phyloP scores from a whole-genome alignment of 2,329 filamentous ascomycete species.

The Fusarium pseudoanthophilum region DNA sequence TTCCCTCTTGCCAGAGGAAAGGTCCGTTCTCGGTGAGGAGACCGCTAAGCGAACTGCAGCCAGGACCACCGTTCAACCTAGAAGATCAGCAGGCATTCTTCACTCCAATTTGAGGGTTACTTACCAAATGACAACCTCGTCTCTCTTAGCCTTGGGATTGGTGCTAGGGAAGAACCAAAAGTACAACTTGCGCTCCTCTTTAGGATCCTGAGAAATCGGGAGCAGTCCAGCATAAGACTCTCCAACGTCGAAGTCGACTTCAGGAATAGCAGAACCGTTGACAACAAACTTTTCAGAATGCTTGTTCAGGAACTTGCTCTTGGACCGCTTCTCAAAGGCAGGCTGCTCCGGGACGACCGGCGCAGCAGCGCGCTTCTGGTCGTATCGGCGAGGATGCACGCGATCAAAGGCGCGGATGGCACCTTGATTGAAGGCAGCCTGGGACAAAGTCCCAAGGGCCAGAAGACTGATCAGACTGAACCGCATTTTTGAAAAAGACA shows the following conservation, averaged over 20 bases:
- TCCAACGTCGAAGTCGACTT: slow-evolving; percentile 75
- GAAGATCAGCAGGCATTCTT: slow-evolving; percentile 46
- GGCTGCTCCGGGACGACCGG: slow-evolving; percentile 2
- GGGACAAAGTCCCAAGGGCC: slow-evolving; percentile 38
- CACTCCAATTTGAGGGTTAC: too few species aligned
- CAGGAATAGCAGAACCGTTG: slow-evolving; percentile 72
- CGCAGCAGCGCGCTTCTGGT: slow-evolving; percentile 17
- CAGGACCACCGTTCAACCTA: slow-evolving; percentile 54
- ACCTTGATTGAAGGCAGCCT: slow-evolving; percentile 41
- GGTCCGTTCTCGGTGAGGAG: slow-evolving; percentile 82
- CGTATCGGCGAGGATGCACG: slow-evolving; percentile 7
- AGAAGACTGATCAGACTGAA: slow-evolving; percentile 38
- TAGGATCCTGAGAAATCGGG: slow-evolving; percentile 62
- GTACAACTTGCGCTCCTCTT: slow-evolving; percentile 66
- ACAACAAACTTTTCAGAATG: slow-evolving; percentile 62
- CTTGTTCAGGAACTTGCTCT: slow-evolving; percentile 40
- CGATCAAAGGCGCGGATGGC: slow-evolving; percentile 37
- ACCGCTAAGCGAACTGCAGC: slow-evolving; percentile 42
- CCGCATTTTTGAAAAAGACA: slow-evolving; percentile 18
- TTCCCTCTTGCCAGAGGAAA: slow-evolving; percentile 77
- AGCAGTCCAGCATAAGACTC: slow-evolving; percentile 73
- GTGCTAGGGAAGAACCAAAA: slow-evolving; percentile 75
- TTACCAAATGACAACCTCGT: slow-evolving; percentile 67
- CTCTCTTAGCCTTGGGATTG: slow-evolving; percentile 61
- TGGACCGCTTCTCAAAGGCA: slow-evolving; percentile 12